Evolutionary conservation across 345 rosid genomes (phyloP), one percentile per base, ranked within the genome.

Genomic region (Hibiscus mutabilis): DNA sequence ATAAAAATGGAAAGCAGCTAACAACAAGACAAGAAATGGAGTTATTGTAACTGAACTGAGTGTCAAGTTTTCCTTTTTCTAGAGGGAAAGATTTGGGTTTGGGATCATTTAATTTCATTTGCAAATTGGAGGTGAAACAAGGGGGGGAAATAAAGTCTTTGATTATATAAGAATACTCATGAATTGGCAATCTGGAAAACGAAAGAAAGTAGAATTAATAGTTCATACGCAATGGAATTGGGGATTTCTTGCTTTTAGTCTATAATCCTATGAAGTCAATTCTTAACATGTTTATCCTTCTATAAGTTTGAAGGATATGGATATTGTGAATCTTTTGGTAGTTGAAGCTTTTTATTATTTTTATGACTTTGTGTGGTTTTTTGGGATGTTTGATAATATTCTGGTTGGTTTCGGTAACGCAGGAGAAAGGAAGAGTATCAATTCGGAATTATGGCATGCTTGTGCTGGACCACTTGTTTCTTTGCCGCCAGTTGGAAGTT

Each of bases 381-480:
- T 37, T 47, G 51, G 68, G 60, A 16, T 81, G 44, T 46, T 67
- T 76, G 27, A 74, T 74, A 15, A 61, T 33, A 62, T 47, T 74
- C 59, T 52, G 31, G 52, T 62, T 82, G 76, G 61, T 44, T 67
- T 73, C 71, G 74, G 72, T 72, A 51, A 60, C 71, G 66, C 85
- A 94, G 98, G 91, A 49, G 98, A 94, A 75, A 89, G 86, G 82
- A 94, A 89, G 80, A 76, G 37, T 66, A 89, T 91, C 66, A 91
- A 89, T 84, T 91, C 97, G 21, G 96, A 88, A 71, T 77, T 93
- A 79, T 93, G 98, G 98, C 98, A 93, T 78, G 97, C 97, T 78
- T 93, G 98, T 84, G 98, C 96, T 1, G 98, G 98, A 27, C 98
- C 98, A 46, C 76, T 93, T 74, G 97, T 91, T 70, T 89, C 96